These are phyloP conservation scores for Eudorina sp. DNA, from an alignment of 139 green algal genomes.

Conservation along the genomic window DNA sequence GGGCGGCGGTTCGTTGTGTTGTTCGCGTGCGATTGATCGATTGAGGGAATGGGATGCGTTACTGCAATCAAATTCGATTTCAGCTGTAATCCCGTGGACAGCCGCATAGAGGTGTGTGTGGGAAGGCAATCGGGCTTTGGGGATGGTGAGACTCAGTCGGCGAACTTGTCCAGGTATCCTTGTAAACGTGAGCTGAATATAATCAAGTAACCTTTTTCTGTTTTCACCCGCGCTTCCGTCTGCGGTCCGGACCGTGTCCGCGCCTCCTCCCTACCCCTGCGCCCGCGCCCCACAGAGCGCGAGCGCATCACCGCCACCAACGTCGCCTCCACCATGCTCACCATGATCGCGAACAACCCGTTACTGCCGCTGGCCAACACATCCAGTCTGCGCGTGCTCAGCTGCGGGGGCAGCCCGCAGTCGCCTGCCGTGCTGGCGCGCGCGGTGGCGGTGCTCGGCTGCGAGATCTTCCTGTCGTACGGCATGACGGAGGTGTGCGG, in stretches of 20 bases:
- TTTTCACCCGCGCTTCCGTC: too few species aligned
- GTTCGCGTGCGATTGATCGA: too few species aligned
- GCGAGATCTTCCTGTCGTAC: slow-evolving; percentile 92
- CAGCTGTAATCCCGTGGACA: too few species aligned
- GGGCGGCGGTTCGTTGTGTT: too few species aligned
- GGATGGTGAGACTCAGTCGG: too few species aligned
- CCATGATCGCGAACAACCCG: slow-evolving; percentile 87
- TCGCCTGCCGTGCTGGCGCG: slow-evolving; percentile 67
- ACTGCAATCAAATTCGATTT: too few species aligned
- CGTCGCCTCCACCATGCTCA: slow-evolving; percentile 90
- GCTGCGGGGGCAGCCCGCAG: slow-evolving; percentile 88
- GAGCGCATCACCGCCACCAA: slow-evolving; percentile 87
- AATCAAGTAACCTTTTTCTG: too few species aligned
- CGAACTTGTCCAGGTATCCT: too few species aligned
- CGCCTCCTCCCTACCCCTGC: background rate
- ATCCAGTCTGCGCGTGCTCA: slow-evolving; percentile 81
- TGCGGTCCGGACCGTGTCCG: background rate
- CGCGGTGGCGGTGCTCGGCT: slow-evolving; percentile 80
- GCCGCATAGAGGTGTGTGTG: too few species aligned
- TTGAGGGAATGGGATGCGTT: too few species aligned
- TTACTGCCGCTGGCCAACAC: slow-evolving; percentile 77
- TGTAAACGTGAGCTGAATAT: too few species aligned
- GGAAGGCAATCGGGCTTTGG: too few species aligned
- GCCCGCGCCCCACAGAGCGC: slow-evolving; percentile 74
- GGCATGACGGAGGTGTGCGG: slow-evolving; percentile 97